phyloP scores from a whole-genome alignment of 1,139 yeast genomes.

The Taphrina sp. region DNA sequence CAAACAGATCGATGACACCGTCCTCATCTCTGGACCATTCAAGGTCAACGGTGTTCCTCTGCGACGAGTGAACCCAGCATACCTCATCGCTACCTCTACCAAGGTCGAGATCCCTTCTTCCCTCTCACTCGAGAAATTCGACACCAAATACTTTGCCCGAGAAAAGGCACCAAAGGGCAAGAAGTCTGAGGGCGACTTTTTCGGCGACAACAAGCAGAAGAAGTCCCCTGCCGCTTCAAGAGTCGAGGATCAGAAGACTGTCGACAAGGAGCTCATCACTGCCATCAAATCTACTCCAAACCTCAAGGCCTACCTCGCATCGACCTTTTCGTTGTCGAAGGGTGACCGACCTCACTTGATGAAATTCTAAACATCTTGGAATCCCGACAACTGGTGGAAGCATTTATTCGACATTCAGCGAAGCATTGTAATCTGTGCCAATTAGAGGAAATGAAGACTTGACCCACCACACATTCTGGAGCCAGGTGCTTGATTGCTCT shows the following conservation, averaged over 20 bases:
- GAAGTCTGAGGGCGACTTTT: slow-evolving; percentile 91
- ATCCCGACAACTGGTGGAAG: not conserved
- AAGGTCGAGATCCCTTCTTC: slow-evolving; percentile 66
- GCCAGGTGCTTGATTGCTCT: not conserved
- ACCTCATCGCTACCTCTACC: slow-evolving; percentile 99
- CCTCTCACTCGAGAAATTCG: slow-evolving; percentile 88
- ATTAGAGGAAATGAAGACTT: not conserved
- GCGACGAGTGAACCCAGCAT: slow-evolving; percentile 98
- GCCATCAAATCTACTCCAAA: slow-evolving; percentile 98
- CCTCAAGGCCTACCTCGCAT: slow-evolving; percentile 94
- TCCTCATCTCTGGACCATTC: slow-evolving; percentile 99
- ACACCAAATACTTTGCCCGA: slow-evolving; percentile 95
- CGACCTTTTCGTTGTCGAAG: slow-evolving; percentile 95
- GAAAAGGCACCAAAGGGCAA: slow-evolving; percentile 69
- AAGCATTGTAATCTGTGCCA: not conserved
- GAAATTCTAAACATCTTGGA: slow-evolving; percentile 9
- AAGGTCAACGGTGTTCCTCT: slow-evolving; percentile 99
- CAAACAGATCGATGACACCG: slow-evolving; percentile 96
- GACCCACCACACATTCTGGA: not conserved
- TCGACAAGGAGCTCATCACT: slow-evolving; percentile 89
- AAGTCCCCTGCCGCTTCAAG: slow-evolving; percentile 91
- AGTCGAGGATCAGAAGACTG: slow-evolving; percentile 95
- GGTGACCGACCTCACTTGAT: slow-evolving; percentile 95
- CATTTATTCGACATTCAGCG: not conserved
- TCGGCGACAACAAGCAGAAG: slow-evolving; percentile 75